These are phyloP conservation scores for Trichoderma arundinaceum DNA, from an alignment of 2,329 filamentous ascomycete genomes.

Conservation along the genomic window DNA sequence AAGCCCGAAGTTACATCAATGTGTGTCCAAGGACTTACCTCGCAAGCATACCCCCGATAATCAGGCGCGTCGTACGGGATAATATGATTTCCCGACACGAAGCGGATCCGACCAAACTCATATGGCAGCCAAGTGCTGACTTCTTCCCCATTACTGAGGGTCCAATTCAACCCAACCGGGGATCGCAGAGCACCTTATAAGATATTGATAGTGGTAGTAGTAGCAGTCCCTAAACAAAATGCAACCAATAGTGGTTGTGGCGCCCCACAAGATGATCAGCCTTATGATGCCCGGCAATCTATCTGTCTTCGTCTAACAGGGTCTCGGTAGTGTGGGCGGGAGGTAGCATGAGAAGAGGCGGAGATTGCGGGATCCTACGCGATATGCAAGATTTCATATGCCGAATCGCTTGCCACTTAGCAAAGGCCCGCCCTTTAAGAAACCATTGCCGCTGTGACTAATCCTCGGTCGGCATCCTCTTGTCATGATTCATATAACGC, in stretches of 20 bases:
- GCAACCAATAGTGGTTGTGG: neutral
- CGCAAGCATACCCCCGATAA: too few relatives aligned
- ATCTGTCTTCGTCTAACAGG: neutral
- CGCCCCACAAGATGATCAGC: neutral
- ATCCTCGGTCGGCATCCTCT: neutral
- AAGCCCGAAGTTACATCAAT: too few relatives aligned
- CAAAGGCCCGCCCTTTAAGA: neutral
- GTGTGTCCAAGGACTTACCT: too few relatives aligned
- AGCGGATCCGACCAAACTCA: too few relatives aligned
- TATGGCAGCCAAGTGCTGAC: too few relatives aligned
- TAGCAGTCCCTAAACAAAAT: neutral
- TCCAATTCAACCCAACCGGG: too few relatives aligned
- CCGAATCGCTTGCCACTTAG: neutral
- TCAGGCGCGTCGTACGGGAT: too few relatives aligned
- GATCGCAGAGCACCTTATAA: neutral
- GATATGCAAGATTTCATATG: neutral
- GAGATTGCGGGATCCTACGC: constrained; percentile 1
- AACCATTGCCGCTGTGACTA: neutral
- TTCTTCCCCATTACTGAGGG: too few relatives aligned
- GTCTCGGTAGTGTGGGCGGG: neutral
- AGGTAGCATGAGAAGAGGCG: neutral
- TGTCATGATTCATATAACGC: neutral
- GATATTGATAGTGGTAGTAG: too few relatives aligned
- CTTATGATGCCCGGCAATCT: neutral
- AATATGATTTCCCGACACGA: too few relatives aligned